Evolutionary conservation across 371 early-diverging fungal species (phyloP), one percentile per base, ranked within the genome.

Genomic region (Mortierella sp.): DNA sequence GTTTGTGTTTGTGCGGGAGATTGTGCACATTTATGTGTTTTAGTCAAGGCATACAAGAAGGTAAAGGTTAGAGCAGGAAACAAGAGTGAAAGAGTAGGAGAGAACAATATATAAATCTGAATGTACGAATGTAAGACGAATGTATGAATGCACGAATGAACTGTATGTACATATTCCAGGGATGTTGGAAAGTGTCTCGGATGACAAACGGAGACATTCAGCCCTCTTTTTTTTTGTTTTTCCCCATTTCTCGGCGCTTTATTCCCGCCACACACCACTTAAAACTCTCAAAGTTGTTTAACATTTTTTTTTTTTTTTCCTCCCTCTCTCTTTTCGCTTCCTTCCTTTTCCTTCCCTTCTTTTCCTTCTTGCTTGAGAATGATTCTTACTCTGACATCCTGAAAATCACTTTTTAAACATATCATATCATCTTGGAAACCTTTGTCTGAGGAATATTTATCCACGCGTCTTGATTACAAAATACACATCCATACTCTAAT

Each of bases 191-290:
- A 9, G 9, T 45, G 45, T 45, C 13, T 45, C 45, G 16, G 16
- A 13, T 45, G 45, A 45, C 45, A 45, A 9, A 45, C 0, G 1
- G 16, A 16, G 16, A 45, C 16, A 13, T 45, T 45, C 45, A 45
- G 45, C 45, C 45, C 45, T 45, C 45, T 45, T 16, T 16, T 68
- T 68, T 57, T 65, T 55, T 55, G 11, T 55, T 55, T 65, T n/a
- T 22, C 28, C 55, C 7, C 3, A 9, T 55, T 21, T 22, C 22
- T 55, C 55, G n/a, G 28, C 9, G 55, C 10, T n/a, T 22, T 8
- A n/a, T 22, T n/a, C 55, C 55, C 9, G 9, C 22, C 55, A n/a
- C 36, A 24, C 58, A 28, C 28, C 28, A 28, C 28, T 28, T 2
- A 28, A 28, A 28, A 28, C 28, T 28, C 28, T 28, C 28, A 28